Evolutionary conservation across 2,329 filamentous ascomycete species (phyloP), one percentile per base, ranked within the genome.

Genomic region (Plenodomus biglobosus): DNA sequence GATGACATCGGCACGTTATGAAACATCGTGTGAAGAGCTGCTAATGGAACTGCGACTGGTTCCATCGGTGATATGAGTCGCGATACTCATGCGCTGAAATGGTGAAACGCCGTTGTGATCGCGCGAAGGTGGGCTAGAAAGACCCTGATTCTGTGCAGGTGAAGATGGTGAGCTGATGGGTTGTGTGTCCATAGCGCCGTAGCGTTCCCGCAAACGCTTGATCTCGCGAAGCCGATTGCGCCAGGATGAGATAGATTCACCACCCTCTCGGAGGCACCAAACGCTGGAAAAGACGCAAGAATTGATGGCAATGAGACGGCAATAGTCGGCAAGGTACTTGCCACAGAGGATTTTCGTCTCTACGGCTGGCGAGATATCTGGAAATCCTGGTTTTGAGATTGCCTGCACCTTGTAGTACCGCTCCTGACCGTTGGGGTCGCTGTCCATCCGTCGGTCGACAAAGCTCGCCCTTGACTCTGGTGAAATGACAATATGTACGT

Each of bases 401-500:
- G 96, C 87, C 60, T 92, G 88, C 11, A 99, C 92, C 61, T 86
- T 87, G 76, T 95, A 97, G 72, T 92, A 97, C 1, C 76, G 73
- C 16, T 75, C 70, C 19, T 68, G 70, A 50, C 70, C 65, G 20
- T 71, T 72, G 15, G 69, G 68, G 13, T 73, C 70, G 72, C 78
- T 48, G 73, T 70, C 67, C 38, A 72, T 56, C 21, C 65, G 63
- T 51, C 68, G 59, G 46, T 87, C 85, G 32, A 90, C 80, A 64
- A 92, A 92, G 2, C 86, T 87, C 2, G 85, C 85, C 35, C 86
- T 81, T 3, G 90, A 92, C 53, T 92, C 88, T 0, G 94, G 94
- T 2, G 89, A 90, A 65, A 99, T 92, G 61, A 97, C 87, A 62
- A 99, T 97, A 69, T 96, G 91, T 67, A 99, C 91, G 66, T 89